A percentile compares a stretch with the other conserved stretches of the same genome.
These are phyloP conservation scores for Zarea fungicola DNA, from an alignment of 2,329 filamentous ascomycete species.

Conservation along the genomic window DNA sequence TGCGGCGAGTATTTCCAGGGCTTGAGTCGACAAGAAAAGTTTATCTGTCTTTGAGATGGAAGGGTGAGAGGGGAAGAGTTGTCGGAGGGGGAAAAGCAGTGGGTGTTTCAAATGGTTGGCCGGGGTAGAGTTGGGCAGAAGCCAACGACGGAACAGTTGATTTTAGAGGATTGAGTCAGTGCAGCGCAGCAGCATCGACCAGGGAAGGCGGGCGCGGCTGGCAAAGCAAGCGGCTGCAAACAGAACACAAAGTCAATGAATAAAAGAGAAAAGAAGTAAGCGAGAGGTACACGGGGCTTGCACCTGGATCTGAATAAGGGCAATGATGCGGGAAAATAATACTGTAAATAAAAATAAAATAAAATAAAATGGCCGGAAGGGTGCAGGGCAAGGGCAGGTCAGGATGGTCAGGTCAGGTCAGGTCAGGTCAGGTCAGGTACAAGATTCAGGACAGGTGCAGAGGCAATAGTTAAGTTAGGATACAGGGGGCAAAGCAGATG, in stretches of 20 bases:
- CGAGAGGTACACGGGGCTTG: conserved; percentile 3
- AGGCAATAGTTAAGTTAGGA: neutral
- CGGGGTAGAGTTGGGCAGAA: conserved; percentile 8
- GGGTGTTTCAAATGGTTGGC: conserved; percentile 8
- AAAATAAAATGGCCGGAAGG: neutral
- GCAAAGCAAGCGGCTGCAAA: conserved; percentile 3
- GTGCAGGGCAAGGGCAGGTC: neutral
- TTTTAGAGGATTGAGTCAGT: conserved; percentile 11
- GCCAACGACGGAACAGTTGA: conserved; percentile 9
- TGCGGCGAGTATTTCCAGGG: neutral
- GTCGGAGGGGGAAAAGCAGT: neutral
- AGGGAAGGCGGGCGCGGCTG: conserved; percentile 11
- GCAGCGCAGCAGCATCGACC: too few relatives aligned
- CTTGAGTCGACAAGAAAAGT: conserved; percentile 19
- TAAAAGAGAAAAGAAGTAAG: neutral
- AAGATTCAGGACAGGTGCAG: neutral
- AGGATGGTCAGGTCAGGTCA: too few relatives aligned
- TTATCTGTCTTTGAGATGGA: conserved; percentile 18
- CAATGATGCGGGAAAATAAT: conserved; percentile 1
- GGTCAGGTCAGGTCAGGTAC: conserved; percentile 5
- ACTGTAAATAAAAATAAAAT: conserved; percentile 1
- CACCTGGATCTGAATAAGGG: neutral
- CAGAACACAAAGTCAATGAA: neutral
- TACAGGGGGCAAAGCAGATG: neutral
- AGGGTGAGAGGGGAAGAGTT: conserved; percentile 14